Percentiles rank a stretch among this genome's conserved stretches.
Conservation (phyloP, 345 rosid species). For the Pseudoturritis turrita region DNA sequence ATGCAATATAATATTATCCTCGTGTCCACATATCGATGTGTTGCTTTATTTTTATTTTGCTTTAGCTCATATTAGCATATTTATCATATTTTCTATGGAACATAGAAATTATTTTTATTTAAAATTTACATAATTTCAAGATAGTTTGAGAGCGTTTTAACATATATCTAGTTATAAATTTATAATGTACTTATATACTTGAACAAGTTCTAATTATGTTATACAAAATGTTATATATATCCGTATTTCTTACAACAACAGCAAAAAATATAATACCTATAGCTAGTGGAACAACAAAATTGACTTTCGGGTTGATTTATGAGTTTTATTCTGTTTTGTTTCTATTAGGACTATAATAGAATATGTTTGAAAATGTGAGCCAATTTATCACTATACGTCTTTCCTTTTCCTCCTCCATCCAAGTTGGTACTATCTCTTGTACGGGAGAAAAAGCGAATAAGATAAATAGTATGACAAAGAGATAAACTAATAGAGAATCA, state of each 20-base stretch:
- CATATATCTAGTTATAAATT: no score
- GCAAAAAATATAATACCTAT: neutral
- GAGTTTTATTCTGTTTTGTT: neutral
- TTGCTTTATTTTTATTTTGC: neutral
- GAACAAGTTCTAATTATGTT: neutral
- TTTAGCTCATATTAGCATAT: neutral
- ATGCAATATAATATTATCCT: neutral
- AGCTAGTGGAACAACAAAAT: conserved; percentile 20
- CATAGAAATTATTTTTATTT: neutral
- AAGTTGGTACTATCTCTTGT: no score
- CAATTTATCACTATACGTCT: neutral
- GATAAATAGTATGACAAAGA: no score
- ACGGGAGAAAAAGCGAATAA: no score
- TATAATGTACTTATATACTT: neutral
- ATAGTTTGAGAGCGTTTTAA: neutral
- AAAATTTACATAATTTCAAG: neutral
- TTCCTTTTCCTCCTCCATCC: conserved; percentile 26
- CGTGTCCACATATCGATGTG: neutral
- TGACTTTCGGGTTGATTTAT: conserved; percentile 5
- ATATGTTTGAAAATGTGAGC: conserved; percentile 24
- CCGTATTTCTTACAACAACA: neutral
- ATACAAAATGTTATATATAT: neutral
- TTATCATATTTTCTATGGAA: neutral
- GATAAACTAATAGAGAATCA: no score
- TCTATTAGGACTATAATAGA: conserved; percentile 6